Evolutionary conservation across 164 flowering plant species (phyloP).

Genomic region (Berberis thunbergii): DNA sequence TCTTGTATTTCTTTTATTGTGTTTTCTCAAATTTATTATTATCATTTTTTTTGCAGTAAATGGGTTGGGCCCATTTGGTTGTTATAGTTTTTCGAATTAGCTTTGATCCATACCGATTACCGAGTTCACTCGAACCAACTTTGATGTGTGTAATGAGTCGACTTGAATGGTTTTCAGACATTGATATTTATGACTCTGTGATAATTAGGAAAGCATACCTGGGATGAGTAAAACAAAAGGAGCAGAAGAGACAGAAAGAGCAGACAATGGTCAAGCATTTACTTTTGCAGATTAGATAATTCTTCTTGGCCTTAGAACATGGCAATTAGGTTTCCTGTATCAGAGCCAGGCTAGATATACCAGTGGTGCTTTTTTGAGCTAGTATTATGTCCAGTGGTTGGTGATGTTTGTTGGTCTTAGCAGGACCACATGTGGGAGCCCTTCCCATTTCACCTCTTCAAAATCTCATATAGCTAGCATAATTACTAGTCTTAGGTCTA

Average conservation of each 20-base stretch:
- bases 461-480: no score
- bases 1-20: no score
- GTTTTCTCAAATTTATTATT: no score
- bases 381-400: slow-evolving; percentile 16
- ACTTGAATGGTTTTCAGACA: neutral
- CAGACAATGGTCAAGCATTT: slow-evolving; percentile 17
- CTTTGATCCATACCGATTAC: neutral
- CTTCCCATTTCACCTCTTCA: neutral
- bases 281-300: slow-evolving; percentile 4
- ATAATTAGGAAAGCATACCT: neutral
- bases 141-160: neutral
- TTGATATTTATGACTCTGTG: neutral
- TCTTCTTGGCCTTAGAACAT: slow-evolving; percentile 27
- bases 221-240: slow-evolving; percentile 1
- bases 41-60: no score
- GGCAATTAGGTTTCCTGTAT: slow-evolving; percentile 13
- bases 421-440: slow-evolving; percentile 1
- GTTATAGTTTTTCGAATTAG: no score
- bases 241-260: slow-evolving; percentile 1
- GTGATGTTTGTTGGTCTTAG: slow-evolving; percentile 3
- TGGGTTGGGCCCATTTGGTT: no score
- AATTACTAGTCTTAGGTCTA: no score
- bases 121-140: neutral
- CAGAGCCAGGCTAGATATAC: slow-evolving; percentile 13
- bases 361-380: slow-evolving; percentile 6